A percentile compares a stretch with the other conserved stretches of the same genome.
Evolutionary conservation across 1,139 yeast species (phyloP).

Genomic region (Lodderomyces parapsilosis): DNA sequence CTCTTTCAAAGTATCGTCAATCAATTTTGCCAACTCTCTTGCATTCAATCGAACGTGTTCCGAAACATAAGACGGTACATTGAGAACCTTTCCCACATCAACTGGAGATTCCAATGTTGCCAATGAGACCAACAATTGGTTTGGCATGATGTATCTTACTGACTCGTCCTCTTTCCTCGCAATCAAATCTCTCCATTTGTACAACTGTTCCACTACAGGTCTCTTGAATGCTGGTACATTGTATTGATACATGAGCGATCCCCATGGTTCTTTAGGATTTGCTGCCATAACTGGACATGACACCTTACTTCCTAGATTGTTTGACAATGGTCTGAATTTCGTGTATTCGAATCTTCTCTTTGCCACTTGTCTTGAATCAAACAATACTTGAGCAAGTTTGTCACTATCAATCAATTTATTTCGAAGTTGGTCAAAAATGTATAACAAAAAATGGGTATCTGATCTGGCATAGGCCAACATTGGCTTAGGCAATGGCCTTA

Average conservation of each 20-base stretch:
- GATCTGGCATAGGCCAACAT: constrained; percentile 90
- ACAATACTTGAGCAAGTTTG: constrained; percentile 51
- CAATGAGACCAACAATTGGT: constrained; percentile 68
- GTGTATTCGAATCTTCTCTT: constrained; percentile 77
- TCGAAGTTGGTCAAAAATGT: constrained; percentile 74
- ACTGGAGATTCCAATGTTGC: constrained; percentile 56
- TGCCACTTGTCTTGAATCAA: constrained; percentile 80
- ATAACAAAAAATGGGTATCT: constrained; percentile 87
- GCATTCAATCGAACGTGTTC: constrained; percentile 60
- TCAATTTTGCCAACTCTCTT: constrained; percentile 54
- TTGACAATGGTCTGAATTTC: constrained; percentile 50
- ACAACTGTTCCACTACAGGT: constrained; percentile 59
- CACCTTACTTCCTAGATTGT: constrained; percentile 27
- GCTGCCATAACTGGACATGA: constrained; percentile 50
- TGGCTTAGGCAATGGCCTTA: constrained; percentile 75
- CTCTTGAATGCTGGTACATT: constrained; percentile 58
- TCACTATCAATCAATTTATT: constrained; percentile 53
- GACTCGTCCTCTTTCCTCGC: constrained; percentile 86
- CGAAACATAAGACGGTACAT: constrained; percentile 48
- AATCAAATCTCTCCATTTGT: constrained; percentile 76
- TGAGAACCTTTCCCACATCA: constrained; percentile 55
- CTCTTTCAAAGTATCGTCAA: constrained; percentile 35
- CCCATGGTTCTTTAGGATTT: constrained; percentile 56
- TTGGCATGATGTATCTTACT: constrained; percentile 78
- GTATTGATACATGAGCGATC: constrained; percentile 59